phyloP scores from a whole-genome alignment of 164 flowering plant genomes.

The Annona cherimola region DNA sequence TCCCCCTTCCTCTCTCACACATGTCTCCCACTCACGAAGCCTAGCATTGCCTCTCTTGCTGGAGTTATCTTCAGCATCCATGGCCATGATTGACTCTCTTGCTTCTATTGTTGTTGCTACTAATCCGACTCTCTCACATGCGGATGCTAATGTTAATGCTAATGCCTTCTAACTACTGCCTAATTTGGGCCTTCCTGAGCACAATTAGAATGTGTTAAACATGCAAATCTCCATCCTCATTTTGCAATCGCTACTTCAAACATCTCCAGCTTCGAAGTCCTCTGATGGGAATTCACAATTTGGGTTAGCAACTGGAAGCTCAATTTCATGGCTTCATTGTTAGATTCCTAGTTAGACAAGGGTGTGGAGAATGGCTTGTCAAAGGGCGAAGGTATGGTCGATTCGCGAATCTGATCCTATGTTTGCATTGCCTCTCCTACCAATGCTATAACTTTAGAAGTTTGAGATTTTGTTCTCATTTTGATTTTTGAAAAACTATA shows the following conservation, averaged over 20 bases:
- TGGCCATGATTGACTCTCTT: slow-evolving; percentile 8
- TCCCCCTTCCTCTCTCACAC: too few relatives aligned
- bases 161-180: slow-evolving; percentile 17
- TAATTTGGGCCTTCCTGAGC: slow-evolving; percentile 23
- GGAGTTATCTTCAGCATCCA: too few relatives aligned
- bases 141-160: background rate
- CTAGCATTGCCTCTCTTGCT: too few relatives aligned
- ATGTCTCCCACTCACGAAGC: too few relatives aligned
- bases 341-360: slow-evolving; percentile 34
- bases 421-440: too few relatives aligned
- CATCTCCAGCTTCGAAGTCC: slow-evolving; percentile 15
- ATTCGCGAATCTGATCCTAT: slow-evolving; percentile 58
- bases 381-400: slow-evolving; percentile 52
- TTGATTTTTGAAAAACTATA: too few relatives aligned
- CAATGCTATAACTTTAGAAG: too few relatives aligned
- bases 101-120: slow-evolving; percentile 11
- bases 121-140: background rate
- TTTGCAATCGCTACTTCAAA: slow-evolving; percentile 31
- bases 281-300: slow-evolving; percentile 20
- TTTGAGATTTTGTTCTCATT: too few relatives aligned
- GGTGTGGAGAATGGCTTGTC: slow-evolving; percentile 35
- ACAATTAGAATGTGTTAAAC: slow-evolving; percentile 25
- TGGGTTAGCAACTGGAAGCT: slow-evolving; percentile 24
- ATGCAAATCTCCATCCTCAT: slow-evolving; percentile 33
- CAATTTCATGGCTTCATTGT: slow-evolving; percentile 27